Conservation (phyloP, 2,329 filamentous ascomycete species). For the Orbilia javanica region DNA sequence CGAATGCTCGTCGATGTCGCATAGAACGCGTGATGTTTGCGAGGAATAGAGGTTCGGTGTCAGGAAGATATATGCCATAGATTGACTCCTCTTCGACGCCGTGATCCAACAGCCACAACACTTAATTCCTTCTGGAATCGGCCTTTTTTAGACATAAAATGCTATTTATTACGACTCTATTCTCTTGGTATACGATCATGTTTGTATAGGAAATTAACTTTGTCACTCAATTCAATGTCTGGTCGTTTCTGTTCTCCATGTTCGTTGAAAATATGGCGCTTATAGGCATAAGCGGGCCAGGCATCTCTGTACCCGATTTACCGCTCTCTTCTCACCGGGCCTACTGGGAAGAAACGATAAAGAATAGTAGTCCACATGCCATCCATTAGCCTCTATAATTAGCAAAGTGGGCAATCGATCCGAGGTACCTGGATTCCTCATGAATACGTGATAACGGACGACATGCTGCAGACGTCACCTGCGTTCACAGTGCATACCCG, state of each 20-base stretch:
- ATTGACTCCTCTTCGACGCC: not conserved
- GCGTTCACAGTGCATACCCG: not conserved
- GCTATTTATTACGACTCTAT: not conserved
- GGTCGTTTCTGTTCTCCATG: not conserved
- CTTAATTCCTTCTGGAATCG: conserved; percentile 3
- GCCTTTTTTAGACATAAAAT: not conserved
- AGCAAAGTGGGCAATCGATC: not conserved
- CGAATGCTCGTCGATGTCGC: not conserved
- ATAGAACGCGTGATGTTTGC: not conserved
- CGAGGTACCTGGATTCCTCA: not conserved
- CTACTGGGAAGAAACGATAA: not conserved
- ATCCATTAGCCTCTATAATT: not conserved
- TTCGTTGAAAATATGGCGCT: not conserved
- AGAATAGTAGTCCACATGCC: not conserved
- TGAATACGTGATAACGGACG: not conserved
- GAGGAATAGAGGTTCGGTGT: not conserved
- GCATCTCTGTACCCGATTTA: not conserved
- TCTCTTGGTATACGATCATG: not conserved
- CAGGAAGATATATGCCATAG: not conserved
- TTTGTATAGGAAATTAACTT: not conserved
- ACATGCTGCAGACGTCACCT: not conserved
- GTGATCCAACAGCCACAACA: conserved; percentile 22
- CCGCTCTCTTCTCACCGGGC: not conserved
- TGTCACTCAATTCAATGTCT: not conserved
- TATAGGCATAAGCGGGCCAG: not conserved